Evolutionary conservation across 768 basidiomycete genomes (phyloP).

Genomic region (Lactifluus subvellereus): DNA sequence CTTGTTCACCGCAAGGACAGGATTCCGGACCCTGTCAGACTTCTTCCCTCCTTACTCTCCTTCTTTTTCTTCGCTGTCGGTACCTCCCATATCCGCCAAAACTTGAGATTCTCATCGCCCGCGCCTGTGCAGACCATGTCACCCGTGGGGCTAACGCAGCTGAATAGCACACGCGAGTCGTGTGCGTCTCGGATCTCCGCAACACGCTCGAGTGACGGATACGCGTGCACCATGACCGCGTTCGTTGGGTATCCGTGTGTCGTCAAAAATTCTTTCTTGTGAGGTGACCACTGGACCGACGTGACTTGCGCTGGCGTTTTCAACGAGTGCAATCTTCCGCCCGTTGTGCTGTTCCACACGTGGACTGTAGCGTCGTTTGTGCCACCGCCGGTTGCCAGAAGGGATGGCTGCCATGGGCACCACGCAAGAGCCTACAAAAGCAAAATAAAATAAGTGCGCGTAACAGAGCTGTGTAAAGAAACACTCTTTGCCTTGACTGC

Average conservation of each 20-base stretch:
- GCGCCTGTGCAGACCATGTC: conserved; percentile 90
- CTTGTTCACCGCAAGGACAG: conserved; percentile 33
- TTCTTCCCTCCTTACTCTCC: conserved; percentile 34
- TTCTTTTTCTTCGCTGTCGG: conserved; percentile 50
- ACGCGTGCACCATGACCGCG: conserved; percentile 73
- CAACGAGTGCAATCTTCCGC: conserved; percentile 82
- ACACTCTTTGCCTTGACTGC: conserved; percentile 57
- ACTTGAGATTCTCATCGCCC: conserved; percentile 95
- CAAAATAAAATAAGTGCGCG: neutral
- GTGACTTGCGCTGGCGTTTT: conserved; percentile 90
- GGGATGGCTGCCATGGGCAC: conserved; percentile 81
- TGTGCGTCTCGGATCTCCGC: conserved; percentile 89
- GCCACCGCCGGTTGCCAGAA: conserved; percentile 38
- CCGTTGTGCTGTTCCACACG: conserved; percentile 88
- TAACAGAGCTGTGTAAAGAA: neutral
- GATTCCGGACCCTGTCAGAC: conserved; percentile 30
- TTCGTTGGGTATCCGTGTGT: conserved; percentile 96
- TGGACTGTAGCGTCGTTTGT: conserved; percentile 90
- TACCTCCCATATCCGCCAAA: conserved; percentile 84
- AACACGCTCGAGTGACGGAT: conserved; percentile 78
- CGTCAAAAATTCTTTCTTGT: conserved; percentile 83
- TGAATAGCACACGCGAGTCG: conserved; percentile 84
- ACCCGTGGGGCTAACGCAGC: conserved; percentile 79
- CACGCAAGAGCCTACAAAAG: conserved; percentile 82
- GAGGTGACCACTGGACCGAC: conserved; percentile 79